Conservation (phyloP, 108 stramenopile genomes). For the Pseudonitzschia pungens region DNA sequence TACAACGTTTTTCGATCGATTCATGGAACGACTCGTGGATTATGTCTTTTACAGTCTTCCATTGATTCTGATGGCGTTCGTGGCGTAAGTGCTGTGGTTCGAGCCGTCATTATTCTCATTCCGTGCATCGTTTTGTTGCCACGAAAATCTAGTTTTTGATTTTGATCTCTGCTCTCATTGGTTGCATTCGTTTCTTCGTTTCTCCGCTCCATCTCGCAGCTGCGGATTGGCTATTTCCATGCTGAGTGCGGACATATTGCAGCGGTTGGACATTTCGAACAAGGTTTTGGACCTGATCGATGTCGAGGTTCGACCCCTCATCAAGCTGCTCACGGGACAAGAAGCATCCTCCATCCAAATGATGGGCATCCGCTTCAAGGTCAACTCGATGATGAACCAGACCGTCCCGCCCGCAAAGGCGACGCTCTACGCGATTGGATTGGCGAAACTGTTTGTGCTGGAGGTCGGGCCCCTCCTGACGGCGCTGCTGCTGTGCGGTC, state of each 20-base stretch:
- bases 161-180: neutral
- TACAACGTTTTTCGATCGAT: conserved; percentile 55
- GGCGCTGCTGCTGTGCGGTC: conserved; percentile 68
- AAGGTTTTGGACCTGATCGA: conserved; percentile 67
- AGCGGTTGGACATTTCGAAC: conserved; percentile 62
- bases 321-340: conserved; percentile 72
- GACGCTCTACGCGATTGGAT: conserved; percentile 70
- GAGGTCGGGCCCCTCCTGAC: conserved; percentile 83
- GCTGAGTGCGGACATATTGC: conserved; percentile 68
- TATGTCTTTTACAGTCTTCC: conserved; percentile 70
- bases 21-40: conserved; percentile 56
- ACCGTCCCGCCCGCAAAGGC: conserved; percentile 80
- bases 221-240: conserved; percentile 81
- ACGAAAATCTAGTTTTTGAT: no score
- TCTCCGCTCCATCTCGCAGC: neutral
- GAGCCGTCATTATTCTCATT: neutral
- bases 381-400: conserved; percentile 48
- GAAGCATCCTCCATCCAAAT: conserved; percentile 55
- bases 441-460: conserved; percentile 79
- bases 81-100: conserved; percentile 29
- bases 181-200: neutral
- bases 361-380: conserved; percentile 74
- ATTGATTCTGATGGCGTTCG: conserved; percentile 68
- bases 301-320: conserved; percentile 65
- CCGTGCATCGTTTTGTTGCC: neutral